These are phyloP conservation scores for Ogataea kodamae DNA, from an alignment of 805 yeast species.

Conservation along the genomic window DNA sequence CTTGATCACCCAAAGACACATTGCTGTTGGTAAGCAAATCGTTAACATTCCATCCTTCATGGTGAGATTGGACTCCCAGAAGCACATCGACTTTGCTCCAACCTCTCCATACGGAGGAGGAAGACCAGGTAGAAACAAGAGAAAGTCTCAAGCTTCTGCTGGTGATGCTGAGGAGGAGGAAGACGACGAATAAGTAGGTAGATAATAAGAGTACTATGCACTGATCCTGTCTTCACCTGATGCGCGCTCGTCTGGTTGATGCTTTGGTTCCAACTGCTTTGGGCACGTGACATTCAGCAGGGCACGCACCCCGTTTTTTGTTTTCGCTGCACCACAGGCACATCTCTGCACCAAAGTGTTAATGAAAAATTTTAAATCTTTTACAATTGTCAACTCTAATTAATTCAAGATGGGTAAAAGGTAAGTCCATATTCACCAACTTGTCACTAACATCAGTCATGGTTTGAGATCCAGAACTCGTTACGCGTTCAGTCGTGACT, in stretches of 20 bases:
- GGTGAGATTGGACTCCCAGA: constrained; percentile 99
- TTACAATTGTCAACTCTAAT: constrained; percentile 7
- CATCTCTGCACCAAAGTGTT: constrained; percentile 8
- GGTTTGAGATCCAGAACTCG: constrained; percentile 99
- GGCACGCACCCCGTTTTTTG: too few relatives aligned
- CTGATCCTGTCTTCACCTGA: too few relatives aligned
- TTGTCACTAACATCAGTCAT: constrained; percentile 49
- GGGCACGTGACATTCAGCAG: too few relatives aligned
- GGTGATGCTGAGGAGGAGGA: constrained; percentile 61
- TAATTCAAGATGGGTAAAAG: constrained; percentile 48
- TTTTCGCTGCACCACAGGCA: too few relatives aligned
- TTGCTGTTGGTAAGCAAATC: constrained; percentile 99
- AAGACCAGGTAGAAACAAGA: constrained; percentile 99
- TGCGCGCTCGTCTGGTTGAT: too few relatives aligned
- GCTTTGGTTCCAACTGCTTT: not conserved
- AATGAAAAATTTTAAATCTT: constrained; percentile 9
- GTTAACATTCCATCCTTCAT: constrained; percentile 98
- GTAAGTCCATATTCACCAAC: constrained; percentile 31
- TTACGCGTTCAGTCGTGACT: constrained; percentile 99
- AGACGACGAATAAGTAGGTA: constrained; percentile 42
- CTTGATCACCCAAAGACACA: constrained; percentile 97
- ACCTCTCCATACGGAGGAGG: constrained; percentile 99
- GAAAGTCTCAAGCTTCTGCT: constrained; percentile 75
- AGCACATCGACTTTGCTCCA: constrained; percentile 99
- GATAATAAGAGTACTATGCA: too few relatives aligned